Base-by-base conservation (phyloP, 768 basidiomycete genomes). In the Hygrocybe coccinea region DNA sequence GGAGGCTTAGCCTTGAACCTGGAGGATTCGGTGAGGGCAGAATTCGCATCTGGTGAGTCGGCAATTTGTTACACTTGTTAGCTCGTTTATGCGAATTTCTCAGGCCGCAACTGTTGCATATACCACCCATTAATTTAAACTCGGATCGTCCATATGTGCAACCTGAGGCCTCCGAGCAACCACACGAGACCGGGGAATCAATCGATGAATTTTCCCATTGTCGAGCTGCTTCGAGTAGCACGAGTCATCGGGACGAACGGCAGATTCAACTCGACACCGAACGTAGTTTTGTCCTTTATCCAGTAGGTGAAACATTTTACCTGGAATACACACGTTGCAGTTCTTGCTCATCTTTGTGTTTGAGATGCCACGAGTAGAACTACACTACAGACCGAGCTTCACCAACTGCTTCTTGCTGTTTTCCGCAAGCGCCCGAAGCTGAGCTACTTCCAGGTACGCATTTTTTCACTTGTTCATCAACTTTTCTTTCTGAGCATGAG, bases 271-370 rank as follows among this genome's bases (percentile, higher is more conserved):
- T 95, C 34, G 94, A 97, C 70, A 95, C 94, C 1, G 85, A 94
- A 70, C 83, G 94, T 47, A 93, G 91, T 60, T 97, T 97, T 64
- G 90, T 97, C 54, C 75, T 93, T 58, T 97, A 95, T 71, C 90
- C 94, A 65, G 85, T 83, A 79, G 89, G 92, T 89, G 76, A 71
- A 78, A 62, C 55, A 58, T 49, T 57, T 54, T 50, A 36, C 55
- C n/a, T 8, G 10, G 9, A 14, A n/a, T 43, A 52, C 50, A 39
- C 22, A 21, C 41, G 12, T 56, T 29, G 38, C 38, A 17, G 29
- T 15, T 37, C 51, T 17, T 52, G 39, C 44, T 14, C 50, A 29
- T 52, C 36, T 22, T 21, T 55, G 39, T 25, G 14, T 49, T 47
- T 49, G 58, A 56, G 61, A 66, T 24, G 54, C 62, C 9, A 55